These are phyloP conservation scores for Aureobasidium uvarum DNA, from an alignment of 2,329 filamentous ascomycete genomes.

Conservation along the genomic window DNA sequence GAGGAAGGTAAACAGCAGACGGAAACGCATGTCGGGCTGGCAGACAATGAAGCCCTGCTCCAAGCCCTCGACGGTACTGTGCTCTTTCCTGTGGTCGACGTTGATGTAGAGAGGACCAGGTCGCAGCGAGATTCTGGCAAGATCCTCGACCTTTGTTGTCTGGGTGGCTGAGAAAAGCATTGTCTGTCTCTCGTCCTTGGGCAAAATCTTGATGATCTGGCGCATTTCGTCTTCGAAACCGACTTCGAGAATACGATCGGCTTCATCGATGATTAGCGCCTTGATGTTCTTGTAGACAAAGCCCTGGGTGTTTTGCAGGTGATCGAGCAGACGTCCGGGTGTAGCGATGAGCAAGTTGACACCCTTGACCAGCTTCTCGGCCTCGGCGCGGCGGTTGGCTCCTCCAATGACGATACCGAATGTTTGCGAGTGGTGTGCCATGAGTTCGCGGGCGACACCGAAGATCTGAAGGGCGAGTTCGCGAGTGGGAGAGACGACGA, in stretches of 20 bases:
- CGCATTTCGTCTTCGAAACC: conserved; percentile 99
- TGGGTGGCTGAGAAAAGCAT: conserved; percentile 99
- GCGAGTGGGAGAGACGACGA: conserved; percentile 88
- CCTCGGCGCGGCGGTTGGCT: conserved; percentile 85
- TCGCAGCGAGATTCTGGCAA: conserved; percentile 88
- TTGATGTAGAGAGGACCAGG: conserved; percentile 95
- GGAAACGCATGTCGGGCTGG: conserved; percentile 89
- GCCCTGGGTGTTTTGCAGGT: conserved; percentile 85
- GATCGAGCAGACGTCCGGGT: conserved; percentile 86
- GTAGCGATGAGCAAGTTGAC: conserved; percentile 95
- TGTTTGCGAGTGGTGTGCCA: conserved; percentile 90
- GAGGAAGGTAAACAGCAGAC: conserved; percentile 90
- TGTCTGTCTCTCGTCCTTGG: conserved; percentile 82
- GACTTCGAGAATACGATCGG: conserved; percentile 92
- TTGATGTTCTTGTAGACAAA: conserved; percentile 93
- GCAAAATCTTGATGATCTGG: conserved; percentile 91
- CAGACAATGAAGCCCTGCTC: conserved; percentile 96
- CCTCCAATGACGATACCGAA: conserved; percentile 96
- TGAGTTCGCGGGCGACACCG: conserved; percentile 87
- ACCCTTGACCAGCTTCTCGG: conserved; percentile 89
- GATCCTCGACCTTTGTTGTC: conserved; percentile 96
- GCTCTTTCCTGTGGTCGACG: conserved; percentile 84
- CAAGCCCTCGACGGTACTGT: conserved; percentile 86
- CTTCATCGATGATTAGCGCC: conserved; percentile 92
- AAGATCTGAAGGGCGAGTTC: conserved; percentile 96